Evolutionary conservation across 139 green algal species (phyloP).

Genomic region (Tetraselmis striata): DNA sequence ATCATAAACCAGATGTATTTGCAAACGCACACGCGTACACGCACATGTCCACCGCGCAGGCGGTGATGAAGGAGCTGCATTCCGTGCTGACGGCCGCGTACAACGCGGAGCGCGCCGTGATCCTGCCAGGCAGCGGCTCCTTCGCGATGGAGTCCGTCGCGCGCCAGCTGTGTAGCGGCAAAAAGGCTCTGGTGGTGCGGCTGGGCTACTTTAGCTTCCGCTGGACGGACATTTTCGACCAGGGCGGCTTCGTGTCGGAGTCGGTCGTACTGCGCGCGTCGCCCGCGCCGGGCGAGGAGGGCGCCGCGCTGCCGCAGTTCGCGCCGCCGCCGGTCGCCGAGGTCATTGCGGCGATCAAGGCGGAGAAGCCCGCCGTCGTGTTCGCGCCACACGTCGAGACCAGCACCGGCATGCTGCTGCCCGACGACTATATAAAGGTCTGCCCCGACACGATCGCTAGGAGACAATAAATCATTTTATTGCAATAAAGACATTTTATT

Average conservation of each 20-base stretch:
- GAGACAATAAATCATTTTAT: too few species aligned
- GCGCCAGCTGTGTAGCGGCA: slow-evolving; percentile 11
- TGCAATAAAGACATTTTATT: too few species aligned
- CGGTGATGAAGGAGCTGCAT: slow-evolving; percentile 26
- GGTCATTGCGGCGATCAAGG: slow-evolving; percentile 13
- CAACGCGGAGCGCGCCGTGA: slow-evolving; percentile 7
- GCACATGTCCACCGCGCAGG: too few species aligned
- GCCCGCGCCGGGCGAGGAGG: not conserved
- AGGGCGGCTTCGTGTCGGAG: slow-evolving; percentile 15
- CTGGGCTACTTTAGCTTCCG: slow-evolving; percentile 24
- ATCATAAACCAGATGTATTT: too few species aligned
- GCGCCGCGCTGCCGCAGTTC: slow-evolving; percentile 8
- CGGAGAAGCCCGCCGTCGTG: slow-evolving; percentile 21
- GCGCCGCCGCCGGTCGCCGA: slow-evolving; percentile 14
- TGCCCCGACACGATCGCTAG: too few species aligned
- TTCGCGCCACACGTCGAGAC: slow-evolving; percentile 32
- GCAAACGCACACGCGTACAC: too few species aligned
- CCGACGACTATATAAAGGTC: slow-evolving; percentile 22
- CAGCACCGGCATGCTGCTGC: slow-evolving; percentile 22
- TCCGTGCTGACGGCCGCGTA: slow-evolving; percentile 14
- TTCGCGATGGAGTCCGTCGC: slow-evolving; percentile 27
- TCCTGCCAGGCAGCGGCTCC: slow-evolving; percentile 20
- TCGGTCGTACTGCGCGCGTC: slow-evolving; percentile 10
- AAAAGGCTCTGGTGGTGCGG: slow-evolving; percentile 20
- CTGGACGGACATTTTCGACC: slow-evolving; percentile 29